Base-by-base conservation (phyloP, 164 flowering plant species). In the Akebia trifoliata region DNA sequence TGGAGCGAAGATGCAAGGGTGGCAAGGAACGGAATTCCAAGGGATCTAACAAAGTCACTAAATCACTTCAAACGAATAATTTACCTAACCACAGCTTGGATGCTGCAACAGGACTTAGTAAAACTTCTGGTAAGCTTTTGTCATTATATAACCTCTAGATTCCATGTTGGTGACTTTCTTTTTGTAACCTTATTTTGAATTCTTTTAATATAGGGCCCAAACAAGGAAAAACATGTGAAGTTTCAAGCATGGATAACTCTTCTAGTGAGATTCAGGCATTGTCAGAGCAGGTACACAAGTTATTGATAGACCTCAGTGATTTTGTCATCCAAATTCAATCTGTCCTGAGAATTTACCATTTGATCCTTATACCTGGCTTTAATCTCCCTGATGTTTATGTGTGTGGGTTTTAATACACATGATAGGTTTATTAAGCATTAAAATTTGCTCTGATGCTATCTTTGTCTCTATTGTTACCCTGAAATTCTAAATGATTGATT, bases 1-100 rank as follows among this genome's bases (percentile, higher is more conserved):
- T 85, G 61, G 96, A 91, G 62, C 77, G 96, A 55, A 83, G 98
- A 76, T 47, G 72, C 58, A 91, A 80, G 68, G 89, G 76, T 64
- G 86, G 84, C 9, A 84, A 75, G 67, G 87, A 77, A 21, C 68
- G 81, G 34, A 69, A 26, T 57, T 9, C 69, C 4, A 87, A 72
- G 74, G 75, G 70, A 61, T 39, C 70, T 39, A 66, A 68, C 37
- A 86, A 74, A 74, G 66, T 17, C 28, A 59, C 89, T 59, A 89
- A 80, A 64, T 86, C 91, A 37, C 57, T 84, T 60, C 90, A 84
- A 65, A 39, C 83, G 54, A 82, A 80, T 70, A 80, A 76, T 50
- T 50, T 62, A 30, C 56, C 68, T 42, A 71, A 58, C 40, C n/a
- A 59, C 63, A 69, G 74, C 46, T 56, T 68, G 46, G 74, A 66